Evolutionary conservation across 2,329 filamentous ascomycete genomes (phyloP).

Genomic region (Tolypocladium paradoxum): DNA sequence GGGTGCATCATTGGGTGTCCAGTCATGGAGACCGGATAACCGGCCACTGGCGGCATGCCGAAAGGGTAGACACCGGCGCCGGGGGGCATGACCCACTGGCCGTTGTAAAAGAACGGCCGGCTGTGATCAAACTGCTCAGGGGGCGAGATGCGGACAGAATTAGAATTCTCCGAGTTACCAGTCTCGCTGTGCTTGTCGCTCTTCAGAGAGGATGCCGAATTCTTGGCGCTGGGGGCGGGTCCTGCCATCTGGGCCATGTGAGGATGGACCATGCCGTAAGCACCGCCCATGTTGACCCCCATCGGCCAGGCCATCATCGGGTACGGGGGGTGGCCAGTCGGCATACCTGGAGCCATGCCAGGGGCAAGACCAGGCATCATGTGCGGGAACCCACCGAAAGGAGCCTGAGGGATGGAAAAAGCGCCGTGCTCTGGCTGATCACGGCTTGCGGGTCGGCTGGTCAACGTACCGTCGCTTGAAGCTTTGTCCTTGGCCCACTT

Average conservation of each 20-base stretch:
- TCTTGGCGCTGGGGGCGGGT: conserved; percentile 8
- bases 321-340: conserved; percentile 18
- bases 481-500: conserved; percentile 37
- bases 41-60: conserved; percentile 16
- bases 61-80: conserved; percentile 13
- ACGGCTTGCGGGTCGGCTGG: background rate
- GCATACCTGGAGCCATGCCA: conserved; percentile 18
- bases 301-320: conserved; percentile 30
- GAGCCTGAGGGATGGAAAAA: conserved; percentile 15
- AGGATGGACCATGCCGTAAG: conserved; percentile 14
- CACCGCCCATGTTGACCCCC: conserved; percentile 22
- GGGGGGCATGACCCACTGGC: conserved; percentile 30
- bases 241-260: conserved; percentile 12
- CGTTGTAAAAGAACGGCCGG: conserved; percentile 33
- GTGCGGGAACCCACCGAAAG: conserved; percentile 17
- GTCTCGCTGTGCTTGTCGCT: conserved; percentile 19
- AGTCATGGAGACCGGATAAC: conserved; percentile 15
- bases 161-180: conserved; percentile 19
- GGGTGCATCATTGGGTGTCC: conserved; percentile 12
- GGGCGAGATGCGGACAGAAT: conserved; percentile 23
- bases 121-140: conserved; percentile 35
- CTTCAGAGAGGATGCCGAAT: conserved; percentile 10
- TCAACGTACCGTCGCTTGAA: conserved; percentile 9
- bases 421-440: conserved; percentile 9
- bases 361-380: conserved; percentile 21